These are phyloP conservation scores for Tillandsia leiboldiana DNA, from an alignment of 176 grass and related monocot species.

Conservation along the genomic window DNA sequence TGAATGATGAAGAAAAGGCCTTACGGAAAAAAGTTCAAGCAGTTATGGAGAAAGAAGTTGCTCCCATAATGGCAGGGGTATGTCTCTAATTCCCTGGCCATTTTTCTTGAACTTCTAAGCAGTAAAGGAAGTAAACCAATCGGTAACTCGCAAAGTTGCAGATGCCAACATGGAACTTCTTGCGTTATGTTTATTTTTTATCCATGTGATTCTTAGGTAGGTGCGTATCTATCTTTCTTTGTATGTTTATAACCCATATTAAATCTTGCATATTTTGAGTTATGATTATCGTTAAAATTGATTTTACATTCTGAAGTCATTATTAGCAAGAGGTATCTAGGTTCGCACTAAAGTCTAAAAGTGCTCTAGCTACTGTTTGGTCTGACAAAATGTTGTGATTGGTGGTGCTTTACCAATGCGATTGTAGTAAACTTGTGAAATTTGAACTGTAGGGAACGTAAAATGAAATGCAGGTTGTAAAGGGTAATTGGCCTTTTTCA, in stretches of 20 bases:
- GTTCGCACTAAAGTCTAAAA: too few relatives aligned
- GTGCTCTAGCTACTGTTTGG: too few relatives aligned
- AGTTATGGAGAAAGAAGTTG: conserved; percentile 65
- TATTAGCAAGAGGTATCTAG: too few relatives aligned
- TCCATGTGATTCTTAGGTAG: background rate
- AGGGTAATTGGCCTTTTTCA: too few relatives aligned
- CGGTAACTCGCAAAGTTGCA: background rate
- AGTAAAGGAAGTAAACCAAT: background rate
- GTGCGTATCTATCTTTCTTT: background rate
- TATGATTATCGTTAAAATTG: too few relatives aligned
- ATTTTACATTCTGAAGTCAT: too few relatives aligned
- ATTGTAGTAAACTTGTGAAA: too few relatives aligned
- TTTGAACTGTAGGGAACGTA: too few relatives aligned
- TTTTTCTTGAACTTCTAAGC: background rate
- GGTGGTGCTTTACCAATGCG: too few relatives aligned
- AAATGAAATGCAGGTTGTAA: too few relatives aligned
- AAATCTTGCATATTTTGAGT: too few relatives aligned
- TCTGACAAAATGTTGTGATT: too few relatives aligned
- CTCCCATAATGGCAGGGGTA: conserved; percentile 55
- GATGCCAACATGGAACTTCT: background rate
- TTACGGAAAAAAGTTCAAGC: conserved; percentile 41
- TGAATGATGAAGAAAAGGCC: conserved; percentile 40
- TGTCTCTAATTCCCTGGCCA: background rate
- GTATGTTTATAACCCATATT: background rate
- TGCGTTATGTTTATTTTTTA: background rate